These are phyloP conservation scores for Nemania serpens DNA, from an alignment of 2,329 filamentous ascomycete species.

Conservation along the genomic window DNA sequence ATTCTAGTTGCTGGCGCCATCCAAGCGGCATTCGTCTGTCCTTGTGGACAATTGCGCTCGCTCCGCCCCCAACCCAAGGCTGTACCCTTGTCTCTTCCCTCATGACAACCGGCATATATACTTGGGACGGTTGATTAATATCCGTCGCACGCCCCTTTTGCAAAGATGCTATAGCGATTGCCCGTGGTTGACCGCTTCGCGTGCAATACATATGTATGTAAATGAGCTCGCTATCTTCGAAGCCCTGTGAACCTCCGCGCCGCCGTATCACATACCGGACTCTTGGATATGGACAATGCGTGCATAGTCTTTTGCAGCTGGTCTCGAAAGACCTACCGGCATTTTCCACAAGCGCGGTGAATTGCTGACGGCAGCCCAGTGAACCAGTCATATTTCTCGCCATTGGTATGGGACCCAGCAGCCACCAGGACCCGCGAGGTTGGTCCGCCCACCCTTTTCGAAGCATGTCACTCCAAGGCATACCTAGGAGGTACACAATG, in stretches of 20 bases:
- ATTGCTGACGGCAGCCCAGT: conserved; percentile 30
- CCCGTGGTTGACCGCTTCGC: too few species aligned
- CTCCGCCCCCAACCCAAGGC: conserved; percentile 3
- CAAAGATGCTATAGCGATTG: too few species aligned
- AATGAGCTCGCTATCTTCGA: too few species aligned
- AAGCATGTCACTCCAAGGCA: conserved; percentile 22
- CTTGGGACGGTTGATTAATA: too few species aligned
- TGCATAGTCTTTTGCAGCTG: not conserved
- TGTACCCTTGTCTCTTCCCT: not conserved
- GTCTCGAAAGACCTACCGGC: conserved; percentile 17
- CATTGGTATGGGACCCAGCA: conserved; percentile 27
- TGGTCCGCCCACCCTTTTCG: conserved; percentile 27
- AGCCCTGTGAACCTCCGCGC: not conserved
- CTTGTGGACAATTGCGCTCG: not conserved
- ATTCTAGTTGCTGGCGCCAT: conserved; percentile 25
- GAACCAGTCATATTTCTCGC: conserved; percentile 25
- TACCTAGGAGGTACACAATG: not conserved
- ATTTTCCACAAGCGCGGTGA: conserved; percentile 2
- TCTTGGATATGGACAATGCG: not conserved
- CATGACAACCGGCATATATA: not conserved
- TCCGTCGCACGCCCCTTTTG: too few species aligned
- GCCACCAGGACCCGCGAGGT: conserved; percentile 30
- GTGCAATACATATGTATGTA: too few species aligned
- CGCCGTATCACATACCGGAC: not conserved
- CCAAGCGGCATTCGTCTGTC: conserved; percentile 2